phyloP scores from a whole-genome alignment of 2,329 filamentous ascomycete species.

The Aspergillus amoenus region DNA sequence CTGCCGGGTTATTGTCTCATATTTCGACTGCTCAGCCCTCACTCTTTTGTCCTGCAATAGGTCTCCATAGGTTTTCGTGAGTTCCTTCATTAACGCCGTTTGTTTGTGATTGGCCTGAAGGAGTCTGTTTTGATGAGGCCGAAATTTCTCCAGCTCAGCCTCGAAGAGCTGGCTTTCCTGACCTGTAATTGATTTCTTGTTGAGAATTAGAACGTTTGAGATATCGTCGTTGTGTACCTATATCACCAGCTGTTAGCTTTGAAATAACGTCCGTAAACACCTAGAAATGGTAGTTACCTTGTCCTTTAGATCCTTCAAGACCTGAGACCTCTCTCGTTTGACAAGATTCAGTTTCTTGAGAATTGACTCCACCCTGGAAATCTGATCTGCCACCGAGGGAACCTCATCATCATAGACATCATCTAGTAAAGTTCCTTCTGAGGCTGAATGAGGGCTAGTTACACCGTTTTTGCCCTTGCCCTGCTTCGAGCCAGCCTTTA shows the following conservation, averaged over 20 bases:
- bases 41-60: slow-evolving; percentile 93
- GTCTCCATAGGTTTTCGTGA: slow-evolving; percentile 81
- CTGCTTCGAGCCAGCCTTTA: slow-evolving; percentile 65
- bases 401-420: slow-evolving; percentile 83
- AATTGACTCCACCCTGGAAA: slow-evolving; percentile 82
- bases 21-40: slow-evolving; percentile 89
- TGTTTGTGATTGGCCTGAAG: slow-evolving; percentile 96
- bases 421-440: slow-evolving; percentile 80
- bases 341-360: slow-evolving; percentile 88
- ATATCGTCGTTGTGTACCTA: slow-evolving; percentile 96
- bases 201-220: slow-evolving; percentile 92
- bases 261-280: neutral
- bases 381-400: slow-evolving; percentile 83
- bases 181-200: slow-evolving; percentile 93
- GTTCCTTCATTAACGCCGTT: slow-evolving; percentile 87
- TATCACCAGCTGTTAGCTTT: neutral
- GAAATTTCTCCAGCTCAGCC: slow-evolving; percentile 95
- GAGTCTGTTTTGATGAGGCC: slow-evolving; percentile 85
- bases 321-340: slow-evolving; percentile 86
- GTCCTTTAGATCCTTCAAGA: slow-evolving; percentile 94
- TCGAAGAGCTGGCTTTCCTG: slow-evolving; percentile 93
- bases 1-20: slow-evolving; percentile 83
- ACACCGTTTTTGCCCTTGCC: slow-evolving; percentile 61
- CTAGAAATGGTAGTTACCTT: slow-evolving; percentile 63
- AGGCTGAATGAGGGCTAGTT: slow-evolving; percentile 57